A percentile compares a stretch with the other conserved stretches of the same genome.
Evolutionary conservation across 2,329 filamentous ascomycete species (phyloP).

Genomic region (Fusarium praegraminearum): DNA sequence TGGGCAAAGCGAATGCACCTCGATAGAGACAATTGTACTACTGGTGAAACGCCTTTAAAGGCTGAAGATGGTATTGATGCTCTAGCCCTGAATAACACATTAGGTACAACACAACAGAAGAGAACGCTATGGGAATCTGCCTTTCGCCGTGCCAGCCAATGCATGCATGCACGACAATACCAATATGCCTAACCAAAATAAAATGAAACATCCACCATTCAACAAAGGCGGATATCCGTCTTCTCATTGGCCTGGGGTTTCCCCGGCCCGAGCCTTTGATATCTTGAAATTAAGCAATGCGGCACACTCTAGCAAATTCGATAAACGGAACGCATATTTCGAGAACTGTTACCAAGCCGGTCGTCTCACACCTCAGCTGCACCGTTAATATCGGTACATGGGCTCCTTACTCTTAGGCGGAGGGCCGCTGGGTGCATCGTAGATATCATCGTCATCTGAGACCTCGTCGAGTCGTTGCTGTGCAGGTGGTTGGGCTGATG

Average conservation of each 20-base stretch:
- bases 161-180: slow-evolving; percentile 37
- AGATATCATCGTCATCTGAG: slow-evolving; percentile 56
- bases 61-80: slow-evolving; percentile 12
- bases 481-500: slow-evolving; percentile 30
- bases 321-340: background rate
- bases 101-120: slow-evolving; percentile 34
- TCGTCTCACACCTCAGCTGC: background rate
- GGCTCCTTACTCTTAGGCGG: slow-evolving; percentile 55
- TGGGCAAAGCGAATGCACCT: background rate
- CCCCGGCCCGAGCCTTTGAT: background rate
- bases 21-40: background rate
- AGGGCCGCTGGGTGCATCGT: slow-evolving; percentile 50
- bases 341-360: background rate
- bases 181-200: slow-evolving; percentile 29
- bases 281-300: slow-evolving; percentile 7
- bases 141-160: slow-evolving; percentile 44
- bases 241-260: background rate
- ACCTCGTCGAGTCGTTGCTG: slow-evolving; percentile 45
- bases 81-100: slow-evolving; percentile 16
- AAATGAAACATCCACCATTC: slow-evolving; percentile 18
- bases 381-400: slow-evolving; percentile 51
- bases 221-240: slow-evolving; percentile 3
- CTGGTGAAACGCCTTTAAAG: background rate
- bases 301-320: background rate
- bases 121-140: slow-evolving; percentile 44